Conservation (phyloP, 2,329 filamentous ascomycete genomes). For the Pleurostoma richardsiae region DNA sequence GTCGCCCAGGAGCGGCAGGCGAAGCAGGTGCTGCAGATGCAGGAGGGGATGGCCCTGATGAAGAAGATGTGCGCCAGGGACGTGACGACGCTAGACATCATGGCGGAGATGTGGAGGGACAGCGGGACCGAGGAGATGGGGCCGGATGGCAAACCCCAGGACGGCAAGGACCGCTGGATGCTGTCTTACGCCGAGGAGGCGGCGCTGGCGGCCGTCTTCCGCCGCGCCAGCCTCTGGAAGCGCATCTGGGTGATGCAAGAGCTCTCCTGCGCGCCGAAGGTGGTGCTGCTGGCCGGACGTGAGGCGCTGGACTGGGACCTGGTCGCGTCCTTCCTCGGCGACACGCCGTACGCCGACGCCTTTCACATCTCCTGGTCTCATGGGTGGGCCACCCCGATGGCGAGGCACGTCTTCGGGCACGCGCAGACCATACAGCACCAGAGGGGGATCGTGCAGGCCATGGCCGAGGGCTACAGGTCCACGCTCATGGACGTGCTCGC, state of each 20-base stretch:
- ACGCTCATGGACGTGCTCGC: conserved; percentile 10
- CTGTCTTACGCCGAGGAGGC: background rate
- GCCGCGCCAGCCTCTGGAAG: conserved; percentile 1
- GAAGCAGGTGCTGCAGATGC: background rate
- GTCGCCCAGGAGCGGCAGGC: background rate
- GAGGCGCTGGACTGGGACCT: conserved; percentile 6
- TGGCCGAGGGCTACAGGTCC: background rate
- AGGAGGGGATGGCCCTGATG: background rate
- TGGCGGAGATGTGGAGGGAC: background rate
- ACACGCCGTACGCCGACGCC: conserved; percentile 4
- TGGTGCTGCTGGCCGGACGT: conserved; percentile 3
- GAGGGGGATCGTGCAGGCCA: conserved; percentile 1
- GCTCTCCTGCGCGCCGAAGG: conserved; percentile 6
- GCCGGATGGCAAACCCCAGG: background rate
- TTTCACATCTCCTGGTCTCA: conserved; percentile 5
- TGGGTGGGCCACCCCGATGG: background rate
- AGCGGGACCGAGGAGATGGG: background rate
- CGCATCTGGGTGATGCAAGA: conserved; percentile 13
- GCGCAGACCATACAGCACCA: conserved; percentile 5
- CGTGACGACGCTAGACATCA: background rate
- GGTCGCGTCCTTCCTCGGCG: conserved; percentile 5
- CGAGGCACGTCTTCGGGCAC: background rate
- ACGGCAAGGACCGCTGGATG: background rate
- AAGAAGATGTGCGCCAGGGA: background rate
- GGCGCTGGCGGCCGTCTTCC: background rate